Percentiles rank a stretch among this genome's conserved stretches.
These are phyloP conservation scores for Prunella vulgaris DNA, from an alignment of 257 asterid genomes.

Conservation along the genomic window DNA sequence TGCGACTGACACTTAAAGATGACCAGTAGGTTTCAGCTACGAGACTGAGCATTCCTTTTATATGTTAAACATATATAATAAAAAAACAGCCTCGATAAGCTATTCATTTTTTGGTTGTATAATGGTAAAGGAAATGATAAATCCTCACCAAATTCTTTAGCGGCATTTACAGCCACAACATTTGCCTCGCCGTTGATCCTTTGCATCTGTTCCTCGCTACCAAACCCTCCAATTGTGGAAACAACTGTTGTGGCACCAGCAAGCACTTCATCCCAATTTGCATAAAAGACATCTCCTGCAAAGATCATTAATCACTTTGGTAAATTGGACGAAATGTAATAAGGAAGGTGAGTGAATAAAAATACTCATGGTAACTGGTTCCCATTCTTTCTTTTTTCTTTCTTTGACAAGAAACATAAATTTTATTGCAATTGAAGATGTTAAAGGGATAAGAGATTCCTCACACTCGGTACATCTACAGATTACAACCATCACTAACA, in stretches of 20 bases:
- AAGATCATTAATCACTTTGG: constrained; percentile 13
- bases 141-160: constrained; percentile 78
- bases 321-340: constrained; percentile 11
- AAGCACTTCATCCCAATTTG: constrained; percentile 91
- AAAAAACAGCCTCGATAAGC: not conserved
- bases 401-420: too few species aligned
- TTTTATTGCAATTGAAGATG: too few species aligned
- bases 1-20: not conserved
- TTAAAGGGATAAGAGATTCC: too few species aligned
- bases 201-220: constrained; percentile 90
- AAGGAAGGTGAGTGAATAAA: not conserved
- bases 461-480: too few species aligned
- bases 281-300: constrained; percentile 93
- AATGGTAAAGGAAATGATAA: constrained; percentile 5
- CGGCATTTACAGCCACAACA: constrained; percentile 85
- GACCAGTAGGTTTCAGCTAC: not conserved
- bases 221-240: constrained; percentile 96
- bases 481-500: too few species aligned
- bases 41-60: not conserved
- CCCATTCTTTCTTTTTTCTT: not conserved
- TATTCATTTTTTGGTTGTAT: not conserved
- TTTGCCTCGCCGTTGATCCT: constrained; percentile 99
- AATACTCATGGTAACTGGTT: not conserved
- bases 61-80: not conserved
- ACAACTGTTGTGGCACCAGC: constrained; percentile 86